Evolutionary conservation across 768 basidiomycete species (phyloP), one percentile per base, ranked within the genome.

Genomic region (Xanthoconium stramineum): DNA sequence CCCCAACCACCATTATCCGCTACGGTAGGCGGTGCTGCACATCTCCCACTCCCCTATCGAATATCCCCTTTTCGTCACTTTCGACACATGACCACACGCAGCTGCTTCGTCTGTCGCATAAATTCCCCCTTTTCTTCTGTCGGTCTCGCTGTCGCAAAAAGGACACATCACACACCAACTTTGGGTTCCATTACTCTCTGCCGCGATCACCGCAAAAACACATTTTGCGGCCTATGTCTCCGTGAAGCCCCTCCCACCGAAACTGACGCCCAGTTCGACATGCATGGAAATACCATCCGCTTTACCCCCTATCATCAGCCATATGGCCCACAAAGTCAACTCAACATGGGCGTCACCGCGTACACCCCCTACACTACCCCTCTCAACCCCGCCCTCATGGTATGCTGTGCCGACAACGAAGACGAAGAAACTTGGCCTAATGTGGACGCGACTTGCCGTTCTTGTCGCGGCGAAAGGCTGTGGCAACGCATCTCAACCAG

Each of bases 191-290:
- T 88, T 63, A 60, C 74, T 29, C 72, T 85, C 29, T 89, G 89
- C 67, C 76, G 80, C 44, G 85, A 86, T 2, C 89, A 91, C 64
- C 79, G 83, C 57, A 80, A 80, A 57, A 78, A 76, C 11, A 72
- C 78, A 1, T 89, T 83, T 61, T 90, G 88, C 58, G 84, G 85
- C 0, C 63, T 88, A 10, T 91, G 89, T 67, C 76, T 89, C 13
- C 79, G 83, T n/a, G 84, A 88, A 56, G 76, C 80, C 0, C 81
- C 83, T 6, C 65, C 74, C 1, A 72, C 73, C 32, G 79, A 81
- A 55, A 57, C 62, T 1, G 76, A 76, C 50, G 64, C 71, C 14
- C 71, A 72, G 46, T 69, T 71, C 42, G 70, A 71, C 56, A 29
- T 69, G 49, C 69, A 74, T 9, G 72, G 72, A 14, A 70, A 69